Percentiles rank a stretch among this genome's conserved stretches.
phyloP scores from a whole-genome alignment of 1,284 basidiomycete species.

The Ceratobasidium theobromae region DNA sequence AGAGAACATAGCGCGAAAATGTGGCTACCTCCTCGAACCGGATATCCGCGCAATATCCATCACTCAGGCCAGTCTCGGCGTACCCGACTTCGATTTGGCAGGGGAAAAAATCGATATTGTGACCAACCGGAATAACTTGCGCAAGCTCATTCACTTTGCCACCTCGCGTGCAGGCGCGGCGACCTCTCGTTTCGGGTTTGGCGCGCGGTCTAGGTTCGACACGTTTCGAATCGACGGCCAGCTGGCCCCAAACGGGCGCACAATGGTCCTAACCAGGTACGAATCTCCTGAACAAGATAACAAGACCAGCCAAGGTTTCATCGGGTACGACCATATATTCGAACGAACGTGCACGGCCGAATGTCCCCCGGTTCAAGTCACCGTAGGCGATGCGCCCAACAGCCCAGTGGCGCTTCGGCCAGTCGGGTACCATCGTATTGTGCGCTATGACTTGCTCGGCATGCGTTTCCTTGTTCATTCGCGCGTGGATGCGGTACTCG shows the following conservation, averaged over 20 bases:
- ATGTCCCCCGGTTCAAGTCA: neutral
- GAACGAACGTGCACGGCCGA: neutral
- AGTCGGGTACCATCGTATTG: conserved; percentile 5
- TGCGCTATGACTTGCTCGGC: conserved; percentile 3
- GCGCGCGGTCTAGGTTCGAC: conserved; percentile 37
- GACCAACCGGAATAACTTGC: conserved; percentile 58
- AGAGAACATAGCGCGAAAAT: conserved; percentile 54
- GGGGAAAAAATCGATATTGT: conserved; percentile 51
- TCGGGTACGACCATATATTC: neutral
- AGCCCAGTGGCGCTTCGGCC: neutral
- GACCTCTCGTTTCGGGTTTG: too few relatives aligned
- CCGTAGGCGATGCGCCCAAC: neutral
- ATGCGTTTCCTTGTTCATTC: conserved; percentile 8
- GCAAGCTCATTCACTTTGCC: conserved; percentile 50
- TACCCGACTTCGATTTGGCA: conserved; percentile 50
- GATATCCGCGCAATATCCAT: conserved; percentile 52
- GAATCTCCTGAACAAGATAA: neutral
- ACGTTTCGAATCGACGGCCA: conserved; percentile 57
- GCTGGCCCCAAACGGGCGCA: conserved; percentile 41
- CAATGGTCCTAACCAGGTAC: neutral
- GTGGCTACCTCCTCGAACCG: conserved; percentile 49
- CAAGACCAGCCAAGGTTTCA: neutral
- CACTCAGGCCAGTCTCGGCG: conserved; percentile 28
- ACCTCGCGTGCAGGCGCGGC: too few relatives aligned
- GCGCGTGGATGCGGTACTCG: neutral